Base-by-base conservation (phyloP, 2,329 filamentous ascomycete genomes). In the Macrophomina phaseolina region DNA sequence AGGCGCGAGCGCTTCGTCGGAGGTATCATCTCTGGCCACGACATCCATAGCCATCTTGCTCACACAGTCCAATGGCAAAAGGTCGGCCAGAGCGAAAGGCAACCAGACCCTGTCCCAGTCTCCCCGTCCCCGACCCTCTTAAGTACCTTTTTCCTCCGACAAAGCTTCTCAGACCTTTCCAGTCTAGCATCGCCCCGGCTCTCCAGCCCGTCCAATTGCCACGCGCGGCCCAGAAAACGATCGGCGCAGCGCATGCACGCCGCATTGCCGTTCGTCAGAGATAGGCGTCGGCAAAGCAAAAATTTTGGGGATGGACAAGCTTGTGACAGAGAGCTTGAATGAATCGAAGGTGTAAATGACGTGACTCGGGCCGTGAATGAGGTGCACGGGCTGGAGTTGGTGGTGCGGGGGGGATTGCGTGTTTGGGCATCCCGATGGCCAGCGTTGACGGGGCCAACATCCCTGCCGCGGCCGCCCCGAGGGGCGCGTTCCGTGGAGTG, bases 1-100 rank as follows among this genome's bases (percentile, higher is more conserved):
- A 23, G 71, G 71, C 18, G 70, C 64, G n/a, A 71, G 68, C 36
- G 68, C 68, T 5, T 55, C 62, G 6, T 16, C 28, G 8, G 36
- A 34, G 6, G 62, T 53, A 28, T 36, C 36, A 46, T 52, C 62
- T 45, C 62, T 46, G 49, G 62, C 62, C 6, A 36, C 12, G 12
- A 64, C 9, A 6, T 64, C n/a, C 9, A 23, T 38, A 46, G 38
- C 18, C 62, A 64, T 64, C 40, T 32, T 46, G 8, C 7, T 9
- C 3, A 1, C 38, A 14, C 38, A 40, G 14, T 40, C 8, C 7
- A 40, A 40, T 40, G 38, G 7, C 23, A 23, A 23, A 23, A 23
- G 23, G 23, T 23, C 3, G 23, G 23, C 23, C 23, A 23, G 23
- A 23, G 23, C 23, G 23, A 23, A 40, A 40, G 38, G 14, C 38